Evolutionary conservation across 2,329 filamentous ascomycete species (phyloP), one percentile per base, ranked within the genome.

Genomic region (Neofusicoccum laricinum): DNA sequence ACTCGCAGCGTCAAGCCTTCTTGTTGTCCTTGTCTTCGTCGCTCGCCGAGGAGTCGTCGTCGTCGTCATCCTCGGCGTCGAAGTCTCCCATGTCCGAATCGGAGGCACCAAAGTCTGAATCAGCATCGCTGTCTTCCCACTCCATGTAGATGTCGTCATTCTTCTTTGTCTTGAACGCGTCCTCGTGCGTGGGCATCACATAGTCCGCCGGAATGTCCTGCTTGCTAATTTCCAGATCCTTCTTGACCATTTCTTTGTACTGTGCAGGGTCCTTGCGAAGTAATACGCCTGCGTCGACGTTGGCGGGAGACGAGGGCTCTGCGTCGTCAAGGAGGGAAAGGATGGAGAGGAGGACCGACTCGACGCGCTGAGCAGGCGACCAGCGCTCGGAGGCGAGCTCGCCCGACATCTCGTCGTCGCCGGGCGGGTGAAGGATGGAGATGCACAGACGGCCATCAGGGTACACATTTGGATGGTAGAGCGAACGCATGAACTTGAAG

Each of bases 391-490:
- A 90, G 6, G 95, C 94, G 43, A 86, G 80, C 78, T 98, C 94
- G 66, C 95, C 95, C 0, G 93, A 97, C 83, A 93, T 94, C 70
- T 90, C 87, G 74, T 98, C 94, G 66, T 97, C 92, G 69, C 95
- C 95, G 0, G 95, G 93, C 17, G 87, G 86, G 78, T 99, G 94
- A 11, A 99, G 87, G 72, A 99, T 99, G 50, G 93, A 97, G 75
- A 99, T 98, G 82, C 95, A 98, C 49, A 98, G 85, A 69, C 89
- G 89, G 71, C 94, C 94, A 76, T 97, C 91, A 5, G 87, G 80
- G 80, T 98, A 98, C 72, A 99, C 89, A 76, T 99, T 99, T 2
- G 94, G 94, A 76, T 99, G 94, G 79, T 88, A 92, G 67, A 98
- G 89, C 15, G 90, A 88, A 38, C 84, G 85, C 17, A 87, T 76